phyloP scores from a whole-genome alignment of 2,329 filamentous ascomycete species.

The Bertia moriformis region DNA sequence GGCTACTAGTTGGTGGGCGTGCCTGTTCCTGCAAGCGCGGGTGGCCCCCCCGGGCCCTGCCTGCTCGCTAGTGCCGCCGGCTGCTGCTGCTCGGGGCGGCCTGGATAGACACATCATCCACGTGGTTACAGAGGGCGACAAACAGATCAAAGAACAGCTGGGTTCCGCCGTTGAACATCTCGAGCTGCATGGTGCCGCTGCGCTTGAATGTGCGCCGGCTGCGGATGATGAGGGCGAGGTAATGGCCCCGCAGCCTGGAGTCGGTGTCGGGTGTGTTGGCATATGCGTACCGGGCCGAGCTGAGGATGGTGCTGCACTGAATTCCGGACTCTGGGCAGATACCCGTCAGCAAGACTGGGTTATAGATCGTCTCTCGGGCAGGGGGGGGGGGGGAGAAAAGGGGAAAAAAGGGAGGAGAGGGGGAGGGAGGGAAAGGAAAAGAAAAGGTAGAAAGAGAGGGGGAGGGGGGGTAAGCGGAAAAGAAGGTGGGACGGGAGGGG shows the following conservation, averaged over 20 bases:
- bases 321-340: slow-evolving; percentile 67
- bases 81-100: too few species aligned
- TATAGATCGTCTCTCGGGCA: slow-evolving; percentile 3
- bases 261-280: slow-evolving; percentile 77
- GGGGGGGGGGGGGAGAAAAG: neutral
- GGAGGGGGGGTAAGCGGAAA: too few species aligned
- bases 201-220: slow-evolving; percentile 79
- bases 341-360: slow-evolving; percentile 4
- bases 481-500: too few species aligned
- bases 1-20: too few species aligned
- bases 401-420: too few species aligned
- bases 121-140: slow-evolving; percentile 82
- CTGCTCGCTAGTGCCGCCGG: too few species aligned
- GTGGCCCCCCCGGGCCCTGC: too few species aligned
- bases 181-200: slow-evolving; percentile 86
- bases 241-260: slow-evolving; percentile 81
- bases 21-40: too few species aligned
- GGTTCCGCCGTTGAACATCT: slow-evolving; percentile 76
- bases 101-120: slow-evolving; percentile 58
- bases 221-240: slow-evolving; percentile 81
- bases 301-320: slow-evolving; percentile 69
- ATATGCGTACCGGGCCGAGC: slow-evolving; percentile 81
- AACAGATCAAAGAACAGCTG: slow-evolving; percentile 87
- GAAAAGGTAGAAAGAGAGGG: too few species aligned
- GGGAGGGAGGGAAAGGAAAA: neutral